phyloP scores from a whole-genome alignment of 1,284 basidiomycete species.

The Golubevia pallescens region DNA sequence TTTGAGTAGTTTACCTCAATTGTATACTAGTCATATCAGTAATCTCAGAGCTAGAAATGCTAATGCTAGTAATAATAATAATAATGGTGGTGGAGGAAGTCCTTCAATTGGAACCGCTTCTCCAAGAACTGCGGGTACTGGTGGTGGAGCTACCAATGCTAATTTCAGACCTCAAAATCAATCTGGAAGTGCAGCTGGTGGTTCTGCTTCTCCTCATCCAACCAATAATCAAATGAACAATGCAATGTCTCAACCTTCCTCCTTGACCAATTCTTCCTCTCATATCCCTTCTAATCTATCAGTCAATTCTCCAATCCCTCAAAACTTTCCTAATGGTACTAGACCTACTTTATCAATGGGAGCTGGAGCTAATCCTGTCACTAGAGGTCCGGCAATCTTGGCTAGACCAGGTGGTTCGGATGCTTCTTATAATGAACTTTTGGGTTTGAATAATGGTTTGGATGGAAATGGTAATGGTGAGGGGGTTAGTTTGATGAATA shows the following conservation, averaged over 20 bases:
- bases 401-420: constrained; percentile 31
- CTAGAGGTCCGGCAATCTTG: constrained; percentile 55
- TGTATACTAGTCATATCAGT: neutral
- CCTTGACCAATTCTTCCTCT: constrained; percentile 4
- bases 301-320: constrained; percentile 20
- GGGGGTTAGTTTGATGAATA: constrained; percentile 4
- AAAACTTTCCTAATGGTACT: constrained; percentile 54
- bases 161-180: constrained; percentile 23
- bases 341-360: constrained; percentile 50
- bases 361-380: constrained; percentile 35
- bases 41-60: neutral
- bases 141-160: too few species aligned
- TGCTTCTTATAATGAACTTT: constrained; percentile 3
- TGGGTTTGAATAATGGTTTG: constrained; percentile 2
- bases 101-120: neutral
- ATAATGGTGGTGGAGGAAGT: neutral
- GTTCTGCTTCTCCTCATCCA: constrained; percentile 4
- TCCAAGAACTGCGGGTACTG: neutral
- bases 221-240: constrained; percentile 7
- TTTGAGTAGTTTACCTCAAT: neutral
- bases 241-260: constrained; percentile 4
- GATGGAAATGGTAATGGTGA: neutral
- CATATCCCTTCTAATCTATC: constrained; percentile 6
- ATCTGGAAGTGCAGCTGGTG: constrained; percentile 8
- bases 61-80: neutral